Evolutionary conservation across 192 early-diverging fungal species (phyloP), one percentile per base, ranked within the genome.

Genomic region (Chytriomyces confervae): DNA sequence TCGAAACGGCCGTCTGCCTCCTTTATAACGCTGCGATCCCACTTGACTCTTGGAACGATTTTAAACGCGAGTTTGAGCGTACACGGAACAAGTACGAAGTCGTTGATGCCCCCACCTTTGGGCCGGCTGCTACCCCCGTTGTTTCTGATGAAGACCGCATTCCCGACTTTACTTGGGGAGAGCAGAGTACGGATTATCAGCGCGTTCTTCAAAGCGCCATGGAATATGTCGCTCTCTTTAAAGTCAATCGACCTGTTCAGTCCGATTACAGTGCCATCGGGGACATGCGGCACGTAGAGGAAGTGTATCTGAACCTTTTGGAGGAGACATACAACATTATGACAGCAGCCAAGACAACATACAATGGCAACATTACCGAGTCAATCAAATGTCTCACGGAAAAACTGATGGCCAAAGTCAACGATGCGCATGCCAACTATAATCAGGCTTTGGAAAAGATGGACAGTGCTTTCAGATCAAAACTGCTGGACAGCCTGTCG

Each of bases 201-300:
- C n/a, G 18, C 9, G n/a, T 73, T 23, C 29, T 50, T 7, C 62
- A 77, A 9, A 79, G 77, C 69, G 77, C 71, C 13, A 71, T 79
- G 69, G 77, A 79, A 53, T 79, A 79, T 36, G 70, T 79, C 9
- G 77, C 77, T 24, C 62, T 79, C 9, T 79, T 79, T 65, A 53
- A 70, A 36, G 77, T 79, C 5, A 79, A 72, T 50, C 51, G 77
- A n/a, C 45, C 69, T 48, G 61, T n/a, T 5, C 77, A 79, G 47
- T 72, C 69, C 7, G 77, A 79, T 13, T 18, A 20, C 11, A 44
- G 45, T 16, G 18, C 18, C 29, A 70, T 79, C 6, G 23, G 48
- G 11, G 70, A 79, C n/a, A 62, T 79, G 27, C 69, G 69, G 6
- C 27, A 70, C 43, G 53, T 62, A 2, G 77, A 79, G 43, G 69